Evolutionary conservation across 1,139 yeast genomes (phyloP).

Genomic region (Candida neerlandica): DNA sequence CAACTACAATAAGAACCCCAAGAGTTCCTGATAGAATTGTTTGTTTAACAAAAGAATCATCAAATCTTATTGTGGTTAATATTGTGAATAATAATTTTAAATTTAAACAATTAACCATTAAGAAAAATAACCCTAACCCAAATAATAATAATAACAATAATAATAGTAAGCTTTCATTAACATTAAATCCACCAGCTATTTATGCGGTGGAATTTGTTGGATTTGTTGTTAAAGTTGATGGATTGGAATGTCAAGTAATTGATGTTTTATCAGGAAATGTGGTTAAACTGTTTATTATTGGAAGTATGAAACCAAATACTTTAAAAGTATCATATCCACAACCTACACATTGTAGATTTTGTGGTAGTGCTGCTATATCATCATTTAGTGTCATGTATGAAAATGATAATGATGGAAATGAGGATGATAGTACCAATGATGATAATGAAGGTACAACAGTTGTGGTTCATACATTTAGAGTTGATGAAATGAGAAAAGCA

Average conservation of each 20-base stretch:
- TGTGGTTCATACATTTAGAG: slow-evolving; percentile 72
- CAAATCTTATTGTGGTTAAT: slow-evolving; percentile 61
- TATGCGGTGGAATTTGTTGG: slow-evolving; percentile 62
- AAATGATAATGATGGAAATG: slow-evolving; percentile 42
- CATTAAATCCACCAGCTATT: slow-evolving; percentile 8
- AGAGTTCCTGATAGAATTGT: slow-evolving; percentile 74
- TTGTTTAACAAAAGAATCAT: slow-evolving; percentile 48
- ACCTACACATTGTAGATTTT: slow-evolving; percentile 86
- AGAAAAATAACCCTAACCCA: slow-evolving; percentile 37
- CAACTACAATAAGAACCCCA: slow-evolving; percentile 64
- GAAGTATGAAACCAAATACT: slow-evolving; percentile 60
- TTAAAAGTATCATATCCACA: slow-evolving; percentile 76
- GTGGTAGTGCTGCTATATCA: slow-evolving; percentile 84
- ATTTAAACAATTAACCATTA: slow-evolving; percentile 50
- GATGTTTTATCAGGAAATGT: slow-evolving; percentile 80
- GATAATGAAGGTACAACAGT: slow-evolving; percentile 47
- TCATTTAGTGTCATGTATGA: slow-evolving; percentile 74
- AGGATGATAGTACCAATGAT: slow-evolving; percentile 47
- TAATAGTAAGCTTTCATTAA: neutral
- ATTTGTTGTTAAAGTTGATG: slow-evolving; percentile 62
- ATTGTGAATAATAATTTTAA: slow-evolving; percentile 70
- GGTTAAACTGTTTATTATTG: slow-evolving; percentile 57
- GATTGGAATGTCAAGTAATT: slow-evolving; percentile 60
- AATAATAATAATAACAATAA: no score
- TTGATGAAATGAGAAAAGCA: slow-evolving; percentile 65